These are phyloP conservation scores for Aspergillus sp. DNA, from an alignment of 2,329 filamentous ascomycete species.

Conservation along the genomic window DNA sequence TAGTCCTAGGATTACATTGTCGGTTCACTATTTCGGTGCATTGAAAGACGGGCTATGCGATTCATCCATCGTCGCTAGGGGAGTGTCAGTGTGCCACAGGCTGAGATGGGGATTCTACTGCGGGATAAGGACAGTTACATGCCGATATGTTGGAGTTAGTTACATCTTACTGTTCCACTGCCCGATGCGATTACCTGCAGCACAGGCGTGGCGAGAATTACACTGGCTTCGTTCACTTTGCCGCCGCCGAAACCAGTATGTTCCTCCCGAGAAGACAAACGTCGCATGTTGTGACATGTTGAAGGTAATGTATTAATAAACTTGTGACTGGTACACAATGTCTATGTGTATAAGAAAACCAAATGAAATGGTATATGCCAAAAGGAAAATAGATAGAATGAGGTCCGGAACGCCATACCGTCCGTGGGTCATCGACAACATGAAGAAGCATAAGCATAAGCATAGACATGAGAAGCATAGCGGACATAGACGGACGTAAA, in stretches of 20 bases:
- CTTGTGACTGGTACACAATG: background rate
- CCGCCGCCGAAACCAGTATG: background rate
- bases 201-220: background rate
- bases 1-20: too few species aligned
- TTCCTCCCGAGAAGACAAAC: background rate
- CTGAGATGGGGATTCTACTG: background rate
- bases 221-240: background rate
- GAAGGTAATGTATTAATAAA: background rate
- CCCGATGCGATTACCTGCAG: too few species aligned
- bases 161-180: background rate
- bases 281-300: background rate
- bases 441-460: background rate
- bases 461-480: background rate
- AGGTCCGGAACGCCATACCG: background rate
- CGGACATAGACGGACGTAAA: constrained; percentile 2
- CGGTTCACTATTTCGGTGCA: too few species aligned
- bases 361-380: background rate
- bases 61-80: too few species aligned
- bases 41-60: too few species aligned
- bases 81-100: background rate
- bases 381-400: background rate
- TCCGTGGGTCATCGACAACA: background rate
- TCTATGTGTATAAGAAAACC: background rate
- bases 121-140: background rate
- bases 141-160: background rate